Evolutionary conservation across 31 red algal species (phyloP), one percentile per base, ranked within the genome.

Genomic region (Asparagopsis taxiformis): DNA sequence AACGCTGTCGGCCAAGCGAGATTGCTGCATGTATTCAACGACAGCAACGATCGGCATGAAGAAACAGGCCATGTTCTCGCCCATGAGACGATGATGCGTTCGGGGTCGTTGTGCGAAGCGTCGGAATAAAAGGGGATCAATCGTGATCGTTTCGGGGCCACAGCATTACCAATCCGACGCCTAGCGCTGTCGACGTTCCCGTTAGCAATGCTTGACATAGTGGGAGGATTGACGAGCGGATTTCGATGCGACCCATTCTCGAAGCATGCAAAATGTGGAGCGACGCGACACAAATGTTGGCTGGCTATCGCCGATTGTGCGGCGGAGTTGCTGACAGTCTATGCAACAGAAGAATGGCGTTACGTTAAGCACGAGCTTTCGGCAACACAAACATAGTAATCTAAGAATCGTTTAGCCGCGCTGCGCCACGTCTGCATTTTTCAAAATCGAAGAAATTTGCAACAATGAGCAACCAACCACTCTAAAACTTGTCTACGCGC

Each of bases 71-170:
- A 51, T 41, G 84, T 88, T 88, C 57, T 88, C 84, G 2, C 84
- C 28, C 64, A 31, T 13, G 64, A 21, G 15, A 88, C 55, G 51
- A 77, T 22, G 62, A 63, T 49, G 39, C 84, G 84, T 34, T 78
- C 84, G 2, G 84, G 84, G 24, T 88, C 84, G 65, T 60, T 10
- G 62, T 88, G 84, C 44, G 71, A 48, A 1, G 84, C 70, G 74
- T 88, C 84, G 44, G 64, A 68, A 56, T 69, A 86, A 43, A 86
- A 86, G 59, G 71, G 82, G 13, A 86, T 26, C 0, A 28, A 30
- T 4, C 70, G 70, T 25, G 44, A 22, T 55, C 82, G 82, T 17
- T 57, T 53, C 23, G 70, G 70, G 20, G 71, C 38, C 30, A 43
- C 26, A 34, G 33, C 2, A 70, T 43, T 0, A 86, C 61, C 8